Evolutionary conservation across 1,284 basidiomycete species (phyloP), one percentile per base, ranked within the genome.

Genomic region (Clitocybe nebularis): DNA sequence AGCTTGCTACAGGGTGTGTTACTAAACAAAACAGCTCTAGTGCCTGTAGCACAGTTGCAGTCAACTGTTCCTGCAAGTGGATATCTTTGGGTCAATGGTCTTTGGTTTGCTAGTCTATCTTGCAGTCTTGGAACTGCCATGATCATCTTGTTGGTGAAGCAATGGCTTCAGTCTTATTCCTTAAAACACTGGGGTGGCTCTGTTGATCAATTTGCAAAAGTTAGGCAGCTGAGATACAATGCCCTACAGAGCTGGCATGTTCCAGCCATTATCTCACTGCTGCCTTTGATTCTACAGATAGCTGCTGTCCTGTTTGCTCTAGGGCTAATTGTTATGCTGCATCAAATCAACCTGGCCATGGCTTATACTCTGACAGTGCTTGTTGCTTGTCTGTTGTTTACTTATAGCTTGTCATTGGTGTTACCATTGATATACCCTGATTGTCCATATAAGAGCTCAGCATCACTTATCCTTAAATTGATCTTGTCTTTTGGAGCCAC

Each of bases 81-180:
- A 2, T 36, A 20, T 21, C 19, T 44, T 9, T 34, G 44, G 17
- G 32, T 46, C 13, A 51, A 51, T 36, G 38, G 34, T 23, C 34
- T 51, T 3, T 51, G 47, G 47, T 48, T 51, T 38, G 26, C 39
- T 16, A 51, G 49, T 35, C 33, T 51, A 10, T 23, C 44, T 9
- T 26, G 44, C 24, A 43, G 44, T 24, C 35, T 51, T 6, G 40
- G 36, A 24, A 41, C 47, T 29, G 49, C 47, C 19, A 36, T 48
- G 25, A 38, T 35, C 19, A 47, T 41, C 10, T 48, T 45, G n/a
- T 41, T 48, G 10, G 37, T 48, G 14, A 44, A 46, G 22, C 46
- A 51, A 29, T 51, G 49, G 49, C 26, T 45, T 4, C 32, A 47
- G 34, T 41, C 34, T 11, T 48, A 51, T 24, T 20, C 34, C 13